Conservation (phyloP, 768 basidiomycete species). For the Suillus variegatus region DNA sequence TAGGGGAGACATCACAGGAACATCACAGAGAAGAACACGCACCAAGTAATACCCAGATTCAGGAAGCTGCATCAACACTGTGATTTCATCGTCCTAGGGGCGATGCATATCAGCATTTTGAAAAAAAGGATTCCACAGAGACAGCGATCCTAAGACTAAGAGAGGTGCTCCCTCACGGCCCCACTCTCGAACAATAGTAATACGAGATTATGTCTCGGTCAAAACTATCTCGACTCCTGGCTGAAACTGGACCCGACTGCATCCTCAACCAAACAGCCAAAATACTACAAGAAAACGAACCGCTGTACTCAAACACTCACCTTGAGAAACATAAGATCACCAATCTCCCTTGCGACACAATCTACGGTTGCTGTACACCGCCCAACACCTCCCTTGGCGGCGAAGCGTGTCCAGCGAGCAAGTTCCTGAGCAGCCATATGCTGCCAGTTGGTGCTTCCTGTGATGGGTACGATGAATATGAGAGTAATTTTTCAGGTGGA, state of each 20-base stretch:
- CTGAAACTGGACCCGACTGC: neutral
- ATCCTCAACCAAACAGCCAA: neutral
- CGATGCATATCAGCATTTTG: neutral
- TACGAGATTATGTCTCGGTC: neutral
- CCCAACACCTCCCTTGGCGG: slow-evolving; percentile 83
- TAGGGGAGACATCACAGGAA: neutral
- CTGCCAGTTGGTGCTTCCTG: neutral
- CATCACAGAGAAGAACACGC: slow-evolving; percentile 24
- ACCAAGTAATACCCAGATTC: slow-evolving; percentile 67
- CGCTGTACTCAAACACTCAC: slow-evolving; percentile 38
- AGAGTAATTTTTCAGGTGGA: neutral
- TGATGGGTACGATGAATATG: neutral
- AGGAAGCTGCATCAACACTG: slow-evolving; percentile 69
- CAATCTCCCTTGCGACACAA: slow-evolving; percentile 70
- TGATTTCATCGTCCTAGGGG: slow-evolving; percentile 74
- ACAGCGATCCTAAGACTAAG: neutral
- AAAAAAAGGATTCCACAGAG: neutral
- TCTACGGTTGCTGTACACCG: slow-evolving; percentile 73
- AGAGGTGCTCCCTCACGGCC: neutral
- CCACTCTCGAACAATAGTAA: neutral
- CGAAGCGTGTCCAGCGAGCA: slow-evolving; percentile 82
- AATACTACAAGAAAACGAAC: neutral
- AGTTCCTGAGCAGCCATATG: slow-evolving; percentile 72
- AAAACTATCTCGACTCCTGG: neutral
- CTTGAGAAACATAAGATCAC: slow-evolving; percentile 88